These are phyloP conservation scores for Mariannaea elegans DNA, from an alignment of 2,329 filamentous ascomycete species.

Conservation along the genomic window DNA sequence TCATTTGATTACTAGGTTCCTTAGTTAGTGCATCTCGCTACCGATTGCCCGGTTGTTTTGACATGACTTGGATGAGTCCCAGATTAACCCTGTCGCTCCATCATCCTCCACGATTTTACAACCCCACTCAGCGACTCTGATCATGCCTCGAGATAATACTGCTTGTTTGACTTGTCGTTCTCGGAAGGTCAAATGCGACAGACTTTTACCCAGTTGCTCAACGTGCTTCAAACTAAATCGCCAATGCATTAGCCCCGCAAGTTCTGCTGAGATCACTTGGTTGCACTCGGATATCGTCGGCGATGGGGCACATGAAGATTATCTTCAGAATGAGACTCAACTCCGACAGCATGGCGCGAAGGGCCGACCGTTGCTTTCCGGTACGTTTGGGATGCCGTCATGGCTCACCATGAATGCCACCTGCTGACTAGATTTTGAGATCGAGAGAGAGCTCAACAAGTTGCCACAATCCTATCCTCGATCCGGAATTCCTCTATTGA, in stretches of 20 bases:
- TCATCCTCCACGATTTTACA: background rate
- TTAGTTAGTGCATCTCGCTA: background rate
- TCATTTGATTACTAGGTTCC: background rate
- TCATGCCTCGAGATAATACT: conserved; percentile 8
- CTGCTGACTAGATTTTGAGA: conserved; percentile 1
- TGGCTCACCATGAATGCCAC: background rate
- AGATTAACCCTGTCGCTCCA: background rate
- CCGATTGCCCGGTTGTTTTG: background rate
- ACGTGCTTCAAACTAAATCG: conserved; percentile 4
- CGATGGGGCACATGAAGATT: background rate
- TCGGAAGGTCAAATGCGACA: conserved; percentile 19
- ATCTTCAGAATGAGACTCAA: conserved; percentile 13
- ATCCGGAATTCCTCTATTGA: background rate
- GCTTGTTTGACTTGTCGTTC: conserved; percentile 12
- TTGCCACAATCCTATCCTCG: background rate
- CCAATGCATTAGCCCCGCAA: conserved; percentile 1
- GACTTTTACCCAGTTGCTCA: conserved; percentile 3
- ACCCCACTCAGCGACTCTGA: background rate
- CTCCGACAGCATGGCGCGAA: conserved; percentile 13
- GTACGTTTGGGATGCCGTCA: background rate
- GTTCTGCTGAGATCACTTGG: conserved; percentile 11
- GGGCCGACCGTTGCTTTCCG: conserved; percentile 1
- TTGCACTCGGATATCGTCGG: conserved; percentile 9
- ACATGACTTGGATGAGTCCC: background rate
- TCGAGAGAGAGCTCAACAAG: conserved; percentile 2